Percentiles rank a stretch among this genome's conserved stretches.
phyloP scores from a whole-genome alignment of 2,329 filamentous ascomycete genomes.

The Colletotrichum sp. region DNA sequence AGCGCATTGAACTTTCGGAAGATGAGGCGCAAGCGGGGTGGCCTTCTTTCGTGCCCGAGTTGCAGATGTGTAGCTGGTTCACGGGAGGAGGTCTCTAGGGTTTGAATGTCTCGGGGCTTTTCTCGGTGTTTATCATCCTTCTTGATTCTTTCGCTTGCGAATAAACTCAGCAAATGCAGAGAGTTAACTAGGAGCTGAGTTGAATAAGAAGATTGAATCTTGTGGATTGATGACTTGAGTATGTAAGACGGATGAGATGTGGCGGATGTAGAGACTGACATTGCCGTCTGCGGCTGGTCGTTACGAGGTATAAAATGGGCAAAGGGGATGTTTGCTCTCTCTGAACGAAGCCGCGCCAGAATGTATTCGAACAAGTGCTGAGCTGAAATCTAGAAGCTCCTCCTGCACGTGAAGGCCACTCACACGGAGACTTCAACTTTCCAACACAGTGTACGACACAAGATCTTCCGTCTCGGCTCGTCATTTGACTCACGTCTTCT shows the following conservation, averaged over 20 bases:
- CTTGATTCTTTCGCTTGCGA: fast-evolving
- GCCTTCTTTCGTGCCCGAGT: not conserved
- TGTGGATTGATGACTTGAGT: not conserved
- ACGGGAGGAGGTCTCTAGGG: fast-evolving
- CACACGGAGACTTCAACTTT: too few relatives aligned
- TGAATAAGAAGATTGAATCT: not conserved
- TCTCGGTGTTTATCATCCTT: not conserved
- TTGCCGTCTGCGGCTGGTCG: not conserved
- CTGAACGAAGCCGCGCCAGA: not conserved
- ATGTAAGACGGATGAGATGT: too few relatives aligned
- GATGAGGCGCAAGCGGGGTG: not conserved
- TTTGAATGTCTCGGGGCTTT: too few relatives aligned
- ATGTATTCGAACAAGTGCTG: too few relatives aligned
- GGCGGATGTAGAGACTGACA: too few relatives aligned
- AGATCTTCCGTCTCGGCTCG: not conserved
- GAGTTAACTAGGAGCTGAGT: not conserved
- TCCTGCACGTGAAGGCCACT: too few relatives aligned
- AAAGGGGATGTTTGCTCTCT: not conserved
- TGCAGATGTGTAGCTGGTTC: fast-evolving
- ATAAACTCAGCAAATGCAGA: fast-evolving
- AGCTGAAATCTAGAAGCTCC: too few relatives aligned
- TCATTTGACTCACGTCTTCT: not conserved
- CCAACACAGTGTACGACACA: too few relatives aligned
- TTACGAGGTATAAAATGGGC: fast-evolving
- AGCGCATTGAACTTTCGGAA: fast-evolving